Evolutionary conservation across 106 monocot species (phyloP).

Genomic region (Acanthochlamys bracteata): DNA sequence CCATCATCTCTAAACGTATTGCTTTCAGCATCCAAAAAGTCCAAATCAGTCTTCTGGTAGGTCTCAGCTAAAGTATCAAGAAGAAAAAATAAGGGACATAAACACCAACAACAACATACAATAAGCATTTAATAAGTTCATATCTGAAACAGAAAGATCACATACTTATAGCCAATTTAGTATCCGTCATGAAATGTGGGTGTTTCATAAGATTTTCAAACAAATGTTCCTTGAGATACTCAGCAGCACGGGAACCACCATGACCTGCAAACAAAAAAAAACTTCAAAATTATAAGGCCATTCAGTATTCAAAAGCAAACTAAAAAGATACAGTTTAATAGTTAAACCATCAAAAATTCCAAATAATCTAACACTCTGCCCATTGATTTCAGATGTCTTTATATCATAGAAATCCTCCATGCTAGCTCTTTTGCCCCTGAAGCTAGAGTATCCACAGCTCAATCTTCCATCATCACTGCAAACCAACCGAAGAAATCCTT

Average conservation of each 20-base stretch:
- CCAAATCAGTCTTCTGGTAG: conserved; percentile 72
- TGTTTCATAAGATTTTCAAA: conserved; percentile 89
- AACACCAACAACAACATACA: too few relatives aligned
- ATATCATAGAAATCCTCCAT: conserved; percentile 90
- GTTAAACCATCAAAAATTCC: conserved; percentile 91
- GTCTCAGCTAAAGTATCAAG: conserved; percentile 56
- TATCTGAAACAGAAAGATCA: not conserved
- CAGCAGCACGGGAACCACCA: conserved; percentile 89
- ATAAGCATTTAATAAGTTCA: not conserved
- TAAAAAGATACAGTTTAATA: not conserved
- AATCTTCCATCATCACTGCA: conserved; percentile 70
- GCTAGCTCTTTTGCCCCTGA: conserved; percentile 62
- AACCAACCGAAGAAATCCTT: conserved; percentile 7
- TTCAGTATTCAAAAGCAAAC: not conserved
- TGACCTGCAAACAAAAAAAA: conserved; percentile 36
- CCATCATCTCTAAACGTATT: conserved; percentile 83
- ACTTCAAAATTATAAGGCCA: not conserved
- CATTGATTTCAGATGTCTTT: conserved; percentile 47
- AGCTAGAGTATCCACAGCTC: conserved; percentile 73
- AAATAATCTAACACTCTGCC: conserved; percentile 50
- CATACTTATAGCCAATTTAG: conserved; percentile 79
- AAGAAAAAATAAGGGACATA: not conserved
- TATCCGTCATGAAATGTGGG: conserved; percentile 70
- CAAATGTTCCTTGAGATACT: conserved; percentile 85
- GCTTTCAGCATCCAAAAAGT: conserved; percentile 71